A percentile compares a stretch with the other conserved stretches of the same genome.
Evolutionary conservation across 1,139 yeast species (phyloP).

Genomic region (Meyerozyma smithsonii): DNA sequence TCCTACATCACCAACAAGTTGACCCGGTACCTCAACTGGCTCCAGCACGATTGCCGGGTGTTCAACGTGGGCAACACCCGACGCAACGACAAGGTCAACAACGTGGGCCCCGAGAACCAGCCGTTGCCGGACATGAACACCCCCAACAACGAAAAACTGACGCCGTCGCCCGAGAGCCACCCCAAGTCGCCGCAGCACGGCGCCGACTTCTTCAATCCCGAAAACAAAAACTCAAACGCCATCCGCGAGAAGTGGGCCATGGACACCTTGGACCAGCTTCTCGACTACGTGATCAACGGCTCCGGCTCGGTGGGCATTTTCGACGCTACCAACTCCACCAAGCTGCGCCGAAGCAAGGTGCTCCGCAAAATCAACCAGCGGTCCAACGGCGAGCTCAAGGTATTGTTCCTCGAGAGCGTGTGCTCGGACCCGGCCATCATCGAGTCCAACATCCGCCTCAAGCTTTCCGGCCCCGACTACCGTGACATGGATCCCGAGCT

Average conservation of each 20-base stretch:
- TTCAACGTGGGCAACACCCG: conserved; percentile 95
- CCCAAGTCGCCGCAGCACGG: conserved; percentile 38
- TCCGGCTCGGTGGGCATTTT: conserved; percentile 91
- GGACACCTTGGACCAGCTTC: conserved; percentile 81
- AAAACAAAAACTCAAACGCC: conserved; percentile 57
- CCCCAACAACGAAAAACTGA: conserved; percentile 25
- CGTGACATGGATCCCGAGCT: conserved; percentile 75
- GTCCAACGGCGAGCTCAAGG: conserved; percentile 70
- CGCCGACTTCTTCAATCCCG: conserved; percentile 85
- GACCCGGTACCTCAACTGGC: conserved; percentile 85
- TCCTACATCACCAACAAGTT: conserved; percentile 88
- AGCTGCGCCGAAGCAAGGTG: conserved; percentile 63
- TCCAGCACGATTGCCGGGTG: conserved; percentile 83
- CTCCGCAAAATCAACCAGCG: conserved; percentile 66
- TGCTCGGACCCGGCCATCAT: conserved; percentile 77
- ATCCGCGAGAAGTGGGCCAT: conserved; percentile 93
- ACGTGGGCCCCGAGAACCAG: conserved; percentile 64
- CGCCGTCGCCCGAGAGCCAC: conserved; percentile 12
- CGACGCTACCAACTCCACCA: conserved; percentile 93
- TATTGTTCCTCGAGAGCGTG: conserved; percentile 78
- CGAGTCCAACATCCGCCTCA: conserved; percentile 76
- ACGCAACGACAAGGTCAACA: conserved; percentile 58
- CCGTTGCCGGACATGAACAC: conserved; percentile 65
- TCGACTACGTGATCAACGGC: conserved; percentile 75
- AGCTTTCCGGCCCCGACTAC: conserved; percentile 92